A percentile compares a stretch with the other conserved stretches of the same genome.
These are phyloP conservation scores for Hordeum pubiflorum DNA, from an alignment of 202 grass and related monocot species.

Conservation along the genomic window DNA sequence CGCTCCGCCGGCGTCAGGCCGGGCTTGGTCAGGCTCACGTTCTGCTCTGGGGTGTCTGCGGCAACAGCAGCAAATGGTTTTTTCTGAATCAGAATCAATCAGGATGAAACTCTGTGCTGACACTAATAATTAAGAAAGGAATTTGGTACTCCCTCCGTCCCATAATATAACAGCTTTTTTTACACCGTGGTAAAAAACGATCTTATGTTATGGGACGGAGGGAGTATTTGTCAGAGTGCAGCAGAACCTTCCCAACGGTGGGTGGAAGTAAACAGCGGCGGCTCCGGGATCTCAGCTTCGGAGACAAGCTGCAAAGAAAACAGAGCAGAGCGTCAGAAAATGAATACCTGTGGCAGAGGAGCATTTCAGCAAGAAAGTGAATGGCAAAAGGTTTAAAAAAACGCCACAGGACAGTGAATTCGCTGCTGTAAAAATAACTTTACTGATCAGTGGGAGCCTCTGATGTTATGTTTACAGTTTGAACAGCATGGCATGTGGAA, in stretches of 20 bases:
- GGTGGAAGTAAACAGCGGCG: conserved; percentile 56
- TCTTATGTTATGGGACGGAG: no score
- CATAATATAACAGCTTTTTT: no score
- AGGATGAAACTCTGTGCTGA: not conserved
- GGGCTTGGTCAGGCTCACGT: conserved; percentile 54
- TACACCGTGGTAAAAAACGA: no score
- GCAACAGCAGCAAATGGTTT: not conserved
- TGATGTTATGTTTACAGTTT: not conserved
- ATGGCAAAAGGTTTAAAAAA: not conserved
- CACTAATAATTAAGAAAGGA: not conserved
- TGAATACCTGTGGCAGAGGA: not conserved
- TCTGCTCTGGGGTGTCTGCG: conserved; percentile 71
- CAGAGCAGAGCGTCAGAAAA: not conserved
- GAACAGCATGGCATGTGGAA: not conserved
- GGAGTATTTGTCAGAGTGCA: not conserved
- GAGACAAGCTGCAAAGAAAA: conserved; percentile 57
- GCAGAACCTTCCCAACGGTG: conserved; percentile 66
- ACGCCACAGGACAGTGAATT: not conserved
- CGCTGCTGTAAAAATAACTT: not conserved
- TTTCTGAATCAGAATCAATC: not conserved
- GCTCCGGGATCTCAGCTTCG: conserved; percentile 67
- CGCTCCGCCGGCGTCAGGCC: conserved; percentile 49
- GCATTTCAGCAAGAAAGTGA: not conserved
- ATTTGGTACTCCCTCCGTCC: not conserved
- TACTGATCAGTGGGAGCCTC: not conserved